Evolutionary conservation across 495 filamentous ascomycete genomes (phyloP).

Genomic region (Penicillium canescens): DNA sequence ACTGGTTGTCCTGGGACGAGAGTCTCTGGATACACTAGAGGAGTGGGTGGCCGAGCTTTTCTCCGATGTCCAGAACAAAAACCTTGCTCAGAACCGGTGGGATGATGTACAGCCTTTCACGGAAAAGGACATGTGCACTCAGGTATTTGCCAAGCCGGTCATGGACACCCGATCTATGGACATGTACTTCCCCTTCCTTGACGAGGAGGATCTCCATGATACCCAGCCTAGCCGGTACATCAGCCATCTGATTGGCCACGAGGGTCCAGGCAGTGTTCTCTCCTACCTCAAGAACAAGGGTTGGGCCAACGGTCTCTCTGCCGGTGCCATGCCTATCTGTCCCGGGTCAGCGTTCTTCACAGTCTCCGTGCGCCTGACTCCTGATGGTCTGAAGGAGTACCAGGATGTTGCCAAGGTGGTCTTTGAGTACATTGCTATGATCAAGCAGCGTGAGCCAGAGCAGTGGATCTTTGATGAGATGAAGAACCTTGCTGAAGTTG

Average conservation of each 20-base stretch:
- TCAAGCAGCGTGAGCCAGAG: constrained; percentile 77
- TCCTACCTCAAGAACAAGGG: constrained; percentile 93
- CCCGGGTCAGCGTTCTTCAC: constrained; percentile 85
- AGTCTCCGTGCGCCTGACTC: constrained; percentile 76
- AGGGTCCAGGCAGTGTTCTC: constrained; percentile 95
- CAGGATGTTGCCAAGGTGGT: constrained; percentile 82
- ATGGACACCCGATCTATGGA: constrained; percentile 88
- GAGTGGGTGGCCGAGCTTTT: constrained; percentile 88
- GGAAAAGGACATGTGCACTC: constrained; percentile 67
- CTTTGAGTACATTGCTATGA: constrained; percentile 92
- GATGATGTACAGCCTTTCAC: constrained; percentile 69
- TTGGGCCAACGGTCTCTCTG: constrained; percentile 86
- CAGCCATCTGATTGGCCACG: constrained; percentile 92
- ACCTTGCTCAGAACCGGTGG: constrained; percentile 81
- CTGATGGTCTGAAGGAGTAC: constrained; percentile 83
- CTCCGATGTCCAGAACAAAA: constrained; percentile 79
- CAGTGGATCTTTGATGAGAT: constrained; percentile 93
- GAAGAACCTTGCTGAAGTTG: constrained; percentile 83
- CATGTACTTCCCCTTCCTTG: constrained; percentile 84
- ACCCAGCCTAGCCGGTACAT: constrained; percentile 88
- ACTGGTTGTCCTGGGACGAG: constrained; percentile 84
- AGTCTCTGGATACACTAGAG: constrained; percentile 86
- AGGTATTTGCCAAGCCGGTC: constrained; percentile 93
- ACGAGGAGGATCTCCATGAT: constrained; percentile 82
- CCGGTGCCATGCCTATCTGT: constrained; percentile 74